Percentiles rank a stretch among this genome's conserved stretches.
Conservation (phyloP, 1,284 basidiomycete species). For the Heterobasidion irregulare region DNA sequence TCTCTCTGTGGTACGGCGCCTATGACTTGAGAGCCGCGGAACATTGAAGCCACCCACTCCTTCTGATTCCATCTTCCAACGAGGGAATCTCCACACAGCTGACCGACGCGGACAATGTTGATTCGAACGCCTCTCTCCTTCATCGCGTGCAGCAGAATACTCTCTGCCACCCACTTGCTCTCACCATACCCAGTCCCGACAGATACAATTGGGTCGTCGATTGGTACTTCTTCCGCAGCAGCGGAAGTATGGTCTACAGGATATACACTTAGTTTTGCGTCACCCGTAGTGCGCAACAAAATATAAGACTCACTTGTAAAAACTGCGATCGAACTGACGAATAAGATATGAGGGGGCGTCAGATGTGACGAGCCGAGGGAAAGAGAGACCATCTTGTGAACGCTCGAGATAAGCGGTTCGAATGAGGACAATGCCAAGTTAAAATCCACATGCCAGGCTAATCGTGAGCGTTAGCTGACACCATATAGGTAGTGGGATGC, state of each 20-base stretch:
- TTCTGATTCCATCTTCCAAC: slow-evolving; percentile 33
- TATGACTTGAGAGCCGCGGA: slow-evolving; percentile 10
- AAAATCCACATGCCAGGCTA: slow-evolving; percentile 26
- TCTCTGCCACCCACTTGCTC: slow-evolving; percentile 32
- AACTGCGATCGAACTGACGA: slow-evolving; percentile 18
- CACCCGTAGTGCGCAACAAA: too few relatives aligned
- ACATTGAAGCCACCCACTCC: slow-evolving; percentile 37
- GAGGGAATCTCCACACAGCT: slow-evolving; percentile 28
- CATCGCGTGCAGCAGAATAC: slow-evolving; percentile 14
- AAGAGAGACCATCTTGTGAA: slow-evolving; percentile 3
- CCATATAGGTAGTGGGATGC: background rate
- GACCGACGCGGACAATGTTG: slow-evolving; percentile 31
- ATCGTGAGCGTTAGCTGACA: slow-evolving; percentile 6
- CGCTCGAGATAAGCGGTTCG: slow-evolving; percentile 1
- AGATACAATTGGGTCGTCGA: slow-evolving; percentile 18
- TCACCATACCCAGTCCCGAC: slow-evolving; percentile 28
- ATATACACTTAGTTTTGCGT: too few relatives aligned
- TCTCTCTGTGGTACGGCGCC: background rate
- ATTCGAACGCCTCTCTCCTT: slow-evolving; percentile 16
- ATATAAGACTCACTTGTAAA: slow-evolving; percentile 6
- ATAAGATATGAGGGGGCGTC: background rate
- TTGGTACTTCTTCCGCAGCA: slow-evolving; percentile 10
- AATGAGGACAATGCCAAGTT: slow-evolving; percentile 1
- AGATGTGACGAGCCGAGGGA: background rate
- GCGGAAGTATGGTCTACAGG: too few relatives aligned